phyloP scores from a whole-genome alignment of 2,329 filamentous ascomycete genomes.

The Sporothrix curviconia region DNA sequence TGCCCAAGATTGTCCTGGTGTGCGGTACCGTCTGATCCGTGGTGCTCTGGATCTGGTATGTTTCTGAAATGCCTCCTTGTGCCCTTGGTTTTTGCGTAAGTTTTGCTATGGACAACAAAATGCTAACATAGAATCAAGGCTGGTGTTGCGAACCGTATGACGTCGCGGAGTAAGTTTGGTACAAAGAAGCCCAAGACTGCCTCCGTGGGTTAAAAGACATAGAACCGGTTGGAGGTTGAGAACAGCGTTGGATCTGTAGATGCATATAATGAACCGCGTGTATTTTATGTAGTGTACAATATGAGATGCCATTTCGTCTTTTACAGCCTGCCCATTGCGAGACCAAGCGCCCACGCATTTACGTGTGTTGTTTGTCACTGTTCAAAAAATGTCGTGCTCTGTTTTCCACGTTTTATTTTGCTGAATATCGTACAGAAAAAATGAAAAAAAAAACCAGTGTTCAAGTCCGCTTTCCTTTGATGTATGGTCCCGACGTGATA shows the following conservation, averaged over 20 bases:
- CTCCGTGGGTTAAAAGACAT: slow-evolving; percentile 37
- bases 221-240: background rate
- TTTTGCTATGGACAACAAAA: background rate
- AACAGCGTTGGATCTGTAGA: background rate
- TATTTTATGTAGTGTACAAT: slow-evolving; percentile 8
- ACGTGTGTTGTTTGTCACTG: background rate
- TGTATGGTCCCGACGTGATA: background rate
- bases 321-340: background rate
- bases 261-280: background rate
- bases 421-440: background rate
- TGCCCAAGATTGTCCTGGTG: slow-evolving; percentile 95
- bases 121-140: slow-evolving; percentile 50
- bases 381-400: background rate
- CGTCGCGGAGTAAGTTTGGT: slow-evolving; percentile 90
- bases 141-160: slow-evolving; percentile 78
- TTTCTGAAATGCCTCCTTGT: slow-evolving; percentile 21
- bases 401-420: background rate
- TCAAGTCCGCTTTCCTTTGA: background rate
- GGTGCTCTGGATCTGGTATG: slow-evolving; percentile 88
- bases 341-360: too few relatives aligned
- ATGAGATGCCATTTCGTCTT: background rate
- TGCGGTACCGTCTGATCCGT: slow-evolving; percentile 88
- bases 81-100: background rate
- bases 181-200: slow-evolving; percentile 97
- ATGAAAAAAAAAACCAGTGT: background rate